Evolutionary conservation across 805 yeast species (phyloP).

Genomic region (Clavispora santaluciae): DNA sequence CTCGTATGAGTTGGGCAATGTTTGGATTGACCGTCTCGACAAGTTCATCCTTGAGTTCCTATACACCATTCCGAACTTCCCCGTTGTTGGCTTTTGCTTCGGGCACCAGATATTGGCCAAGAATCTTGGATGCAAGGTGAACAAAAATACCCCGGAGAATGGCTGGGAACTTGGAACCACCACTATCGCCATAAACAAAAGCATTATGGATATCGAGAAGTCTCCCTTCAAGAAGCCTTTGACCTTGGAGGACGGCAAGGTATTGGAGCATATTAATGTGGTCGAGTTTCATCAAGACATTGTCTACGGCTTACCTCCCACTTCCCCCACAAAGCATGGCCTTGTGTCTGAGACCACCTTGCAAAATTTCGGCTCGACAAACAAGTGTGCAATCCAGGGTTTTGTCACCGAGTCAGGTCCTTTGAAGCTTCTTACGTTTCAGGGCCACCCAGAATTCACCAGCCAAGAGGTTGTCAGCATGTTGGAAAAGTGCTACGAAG

Average conservation of each 20-base stretch:
- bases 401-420: conserved; percentile 43
- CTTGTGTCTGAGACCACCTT: conserved; percentile 21
- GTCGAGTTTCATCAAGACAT: conserved; percentile 37
- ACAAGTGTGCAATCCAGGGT: conserved; percentile 63
- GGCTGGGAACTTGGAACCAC: conserved; percentile 76
- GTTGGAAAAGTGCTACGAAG: conserved; percentile 16
- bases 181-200: conserved; percentile 43
- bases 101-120: conserved; percentile 80
- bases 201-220: conserved; percentile 22
- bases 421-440: conserved; percentile 58
- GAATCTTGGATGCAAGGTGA: conserved; percentile 58
- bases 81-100: conserved; percentile 71
- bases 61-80: conserved; percentile 26
- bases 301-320: conserved; percentile 38
- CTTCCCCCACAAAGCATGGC: conserved; percentile 14
- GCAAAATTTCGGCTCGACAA: conserved; percentile 47
- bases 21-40: conserved; percentile 40
- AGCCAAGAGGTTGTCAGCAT: conserved; percentile 26
- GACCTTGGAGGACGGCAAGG: conserved; percentile 47
- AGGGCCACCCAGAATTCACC: conserved; percentile 86
- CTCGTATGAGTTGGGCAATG: conserved; percentile 33
- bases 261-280: conserved; percentile 39
- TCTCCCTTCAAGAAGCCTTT: conserved; percentile 26
- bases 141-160: conserved; percentile 39
- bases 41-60: conserved; percentile 25